Base-by-base conservation (phyloP, 805 yeast genomes). In the Lipomyces orientalis region DNA sequence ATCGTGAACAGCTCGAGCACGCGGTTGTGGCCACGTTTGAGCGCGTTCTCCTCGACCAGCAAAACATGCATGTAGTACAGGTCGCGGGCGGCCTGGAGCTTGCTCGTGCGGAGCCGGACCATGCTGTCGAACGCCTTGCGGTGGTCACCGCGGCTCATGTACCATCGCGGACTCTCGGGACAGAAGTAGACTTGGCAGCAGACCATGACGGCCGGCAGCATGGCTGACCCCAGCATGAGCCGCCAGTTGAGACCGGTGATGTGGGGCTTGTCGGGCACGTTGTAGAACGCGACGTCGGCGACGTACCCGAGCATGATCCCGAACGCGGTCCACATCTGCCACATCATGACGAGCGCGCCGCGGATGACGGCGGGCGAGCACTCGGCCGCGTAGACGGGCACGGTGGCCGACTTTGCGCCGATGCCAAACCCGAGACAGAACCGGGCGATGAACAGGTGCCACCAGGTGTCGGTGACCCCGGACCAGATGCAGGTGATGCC, bases 241-340 rank as follows among this genome's bases (percentile, higher is more conserved):
- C 91, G 82, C 91, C 91, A 88, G 43, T 75, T 74, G 35, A 76
- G 70, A 16, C 71, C 71, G 22, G 70, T 60, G 64, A 68, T 68
- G 58, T 67, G 25, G 31, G 54, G 63, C 19, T 65, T 64, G 61
- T 75, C 70, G 54, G 67, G 69, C 70, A 85, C 82, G 63, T 85
- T 81, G 35, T 84, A 83, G 75, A 88, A 86, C 0, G 88, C 89
- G 67, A 87, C 82, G 33, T 84, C 82, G 22, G 88, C 81, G 43
- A 87, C 85, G 68, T 86, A 86, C 25, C 91, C 91, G 71, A 88
- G 80, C 85, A 86, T 85, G 69, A 88, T 87, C 67, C 92, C 92
- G 62, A 88, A 85, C 1, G 91, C 91, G n/a, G 90, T 87, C 81
- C 87, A 88, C 73, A 87, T 86, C 79, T 88, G 91, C 90, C 90